Evolutionary conservation across 1,139 yeast species (phyloP), one percentile per base, ranked within the genome.

Genomic region (Candida gigantensis): DNA sequence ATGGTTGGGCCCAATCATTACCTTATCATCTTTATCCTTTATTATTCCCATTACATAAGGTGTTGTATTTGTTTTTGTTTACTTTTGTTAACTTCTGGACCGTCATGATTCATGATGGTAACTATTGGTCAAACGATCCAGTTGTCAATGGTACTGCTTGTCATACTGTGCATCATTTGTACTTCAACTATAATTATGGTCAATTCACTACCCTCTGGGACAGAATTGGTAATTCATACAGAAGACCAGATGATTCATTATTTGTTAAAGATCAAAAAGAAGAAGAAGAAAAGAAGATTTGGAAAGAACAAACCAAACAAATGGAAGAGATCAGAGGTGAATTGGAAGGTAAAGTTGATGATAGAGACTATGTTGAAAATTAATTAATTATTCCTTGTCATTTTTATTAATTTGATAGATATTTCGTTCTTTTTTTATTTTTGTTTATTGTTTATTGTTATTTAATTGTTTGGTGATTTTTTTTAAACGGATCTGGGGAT

Each of bases 131-230:
- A 33, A 85, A 87, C 60, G 95, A 89, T 60, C 96, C 97, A 6
- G 77, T 88, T 41, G 85, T 92, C 46, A 92, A 92, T 62, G 98
- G 98, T 51, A 90, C 97, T 19, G 98, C 98, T 4, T 90, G 97
- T 65, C 98, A 92, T 65, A 90, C 98, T 4, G 81, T 92, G 35
- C 98, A 92, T 65, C 98, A 92, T 58, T 69, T 92, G 55, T 92
- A 92, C 65, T 92, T 92, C 77, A 90, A 90, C 72, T 92, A 92
- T 69, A 92, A 92, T 70, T 92, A 90, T 57, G 98, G 98, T 24
- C 98, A 92, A 68, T 92, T 92, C 70, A 90, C 97, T 36, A 92
- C 98, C 5, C 71, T 92, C 49, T 92, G 97, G 97, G 98, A 92
- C 60, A 82, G 98, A 65, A 68, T 92, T 39, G 97, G 98, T 39